Conservation (phyloP, 106 monocot species). For the Platanthera guangdongensis region DNA sequence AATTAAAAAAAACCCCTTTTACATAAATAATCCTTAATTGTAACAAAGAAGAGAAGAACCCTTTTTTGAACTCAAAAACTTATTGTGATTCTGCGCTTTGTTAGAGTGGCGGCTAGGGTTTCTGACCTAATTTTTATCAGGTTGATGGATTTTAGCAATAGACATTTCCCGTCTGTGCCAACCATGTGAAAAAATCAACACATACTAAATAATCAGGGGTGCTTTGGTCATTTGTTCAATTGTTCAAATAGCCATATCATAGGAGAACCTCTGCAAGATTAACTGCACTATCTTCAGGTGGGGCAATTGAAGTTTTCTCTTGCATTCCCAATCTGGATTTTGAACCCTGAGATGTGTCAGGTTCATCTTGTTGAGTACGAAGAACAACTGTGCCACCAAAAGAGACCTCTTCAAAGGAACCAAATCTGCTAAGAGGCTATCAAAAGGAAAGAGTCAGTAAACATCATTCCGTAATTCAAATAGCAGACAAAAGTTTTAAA, state of each 20-base stretch:
- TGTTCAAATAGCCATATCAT: neutral
- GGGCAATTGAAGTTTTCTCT: conserved; percentile 57
- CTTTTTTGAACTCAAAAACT: neutral
- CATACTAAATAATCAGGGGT: neutral
- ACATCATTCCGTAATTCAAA: neutral
- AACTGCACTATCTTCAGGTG: conserved; percentile 74
- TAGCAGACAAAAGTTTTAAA: neutral
- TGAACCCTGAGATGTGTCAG: conserved; percentile 43
- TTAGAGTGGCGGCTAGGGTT: no score
- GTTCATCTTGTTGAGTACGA: conserved; percentile 45
- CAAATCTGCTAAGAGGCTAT: conserved; percentile 36
- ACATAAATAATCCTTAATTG: no score
- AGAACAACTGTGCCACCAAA: conserved; percentile 70
- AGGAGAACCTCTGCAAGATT: conserved; percentile 83
- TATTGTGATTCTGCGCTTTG: neutral
- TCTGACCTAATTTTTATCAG: no score
- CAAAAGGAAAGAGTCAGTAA: conserved; percentile 8
- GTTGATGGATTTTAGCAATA: no score
- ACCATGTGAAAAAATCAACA: neutral
- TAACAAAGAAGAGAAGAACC: neutral
- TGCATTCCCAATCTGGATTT: conserved; percentile 67
- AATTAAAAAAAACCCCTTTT: no score
- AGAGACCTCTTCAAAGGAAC: conserved; percentile 46
- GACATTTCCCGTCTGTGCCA: no score
- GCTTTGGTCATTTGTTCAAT: neutral